Base-by-base conservation (phyloP, 768 basidiomycete species). In the Suillus luteus region DNA sequence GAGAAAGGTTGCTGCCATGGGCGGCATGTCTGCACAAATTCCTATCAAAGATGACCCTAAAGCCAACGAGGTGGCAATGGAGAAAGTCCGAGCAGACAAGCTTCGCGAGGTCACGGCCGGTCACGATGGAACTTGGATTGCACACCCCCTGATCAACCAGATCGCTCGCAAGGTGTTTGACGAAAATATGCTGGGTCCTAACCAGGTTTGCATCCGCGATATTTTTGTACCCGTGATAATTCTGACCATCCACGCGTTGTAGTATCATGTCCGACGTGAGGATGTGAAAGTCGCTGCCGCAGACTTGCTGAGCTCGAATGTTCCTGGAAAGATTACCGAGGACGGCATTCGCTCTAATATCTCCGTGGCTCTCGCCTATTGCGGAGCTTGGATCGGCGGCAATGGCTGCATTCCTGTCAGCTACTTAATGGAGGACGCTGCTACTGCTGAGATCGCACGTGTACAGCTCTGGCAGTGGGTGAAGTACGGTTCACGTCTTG, bases 11-110 rank as follows among this genome's bases (percentile, higher is more conserved):
- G 97, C 97, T 6, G 97, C 97, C 5, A 98, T 99, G 91, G 97
- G 97, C 67, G 97, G 97, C 68, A 99, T 99, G 97, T 95, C 96
- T 35, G 97, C 97, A n/a, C 95, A 97, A 73, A 99, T 99, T 72
- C 97, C 96, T 22, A 97, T 99, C 83, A 99, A 95, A 81, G 89
- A 94, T 72, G 95, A 99, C 73, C 82, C 87, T 22, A 86, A 88
- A 69, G 95, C 95, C 58, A 99, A 99, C 79, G 92, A 96, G 59
- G 74, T 86, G 15, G 97, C 95, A n/a, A 99, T 98, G 95, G 83
- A 83, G 69, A 99, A 99, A 78, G 97, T 99, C 66, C 86, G 85
- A 68, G 90, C 89, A 9, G 97, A 99, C 80, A 99, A 99, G 79
- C 81, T 95, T 61, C 90, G 97, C 61, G 97, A 99, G 75, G 96